Evolutionary conservation across 192 early-diverging fungal species (phyloP).

Genomic region (Linderina pennispora): DNA sequence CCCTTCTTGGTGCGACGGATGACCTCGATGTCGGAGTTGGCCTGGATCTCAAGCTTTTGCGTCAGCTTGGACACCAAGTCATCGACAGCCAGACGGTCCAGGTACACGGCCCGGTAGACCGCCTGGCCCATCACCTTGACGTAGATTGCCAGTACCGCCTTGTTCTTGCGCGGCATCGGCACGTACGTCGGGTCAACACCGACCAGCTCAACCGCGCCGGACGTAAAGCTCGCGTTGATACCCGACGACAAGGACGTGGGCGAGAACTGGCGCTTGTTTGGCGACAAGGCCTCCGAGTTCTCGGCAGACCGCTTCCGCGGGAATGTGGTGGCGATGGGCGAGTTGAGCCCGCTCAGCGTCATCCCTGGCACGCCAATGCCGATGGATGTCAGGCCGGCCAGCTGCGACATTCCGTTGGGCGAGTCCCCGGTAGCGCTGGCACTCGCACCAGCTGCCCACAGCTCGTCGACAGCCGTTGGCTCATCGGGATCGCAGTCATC

Average conservation of each 20-base stretch:
- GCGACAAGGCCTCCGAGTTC: conserved; percentile 26
- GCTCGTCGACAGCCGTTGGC: conserved; percentile 26
- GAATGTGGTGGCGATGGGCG: conserved; percentile 21
- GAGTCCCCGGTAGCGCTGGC: conserved; percentile 13
- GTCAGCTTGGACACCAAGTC: conserved; percentile 50
- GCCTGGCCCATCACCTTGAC: conserved; percentile 49
- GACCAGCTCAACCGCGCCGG: conserved; percentile 13
- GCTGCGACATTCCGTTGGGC: conserved; percentile 6
- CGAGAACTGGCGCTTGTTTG: conserved; percentile 35
- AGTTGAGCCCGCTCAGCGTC: conserved; percentile 14
- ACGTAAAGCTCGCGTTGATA: conserved; percentile 1
- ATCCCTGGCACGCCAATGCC: conserved; percentile 31
- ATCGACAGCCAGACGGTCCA: conserved; percentile 49
- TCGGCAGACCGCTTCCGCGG: conserved; percentile 40
- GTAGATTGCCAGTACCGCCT: conserved; percentile 50
- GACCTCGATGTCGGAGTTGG: conserved; percentile 23
- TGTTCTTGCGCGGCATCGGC: conserved; percentile 40
- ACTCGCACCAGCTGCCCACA: conserved; percentile 18
- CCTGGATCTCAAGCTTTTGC: conserved; percentile 49
- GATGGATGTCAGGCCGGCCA: conserved; percentile 25
- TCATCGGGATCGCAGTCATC: conserved; percentile 50
- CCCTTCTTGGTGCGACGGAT: conserved; percentile 49
- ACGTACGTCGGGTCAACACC: conserved; percentile 63
- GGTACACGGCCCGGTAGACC: conserved; percentile 58
- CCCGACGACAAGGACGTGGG: conserved; percentile 19